Evolutionary conservation across 1,139 yeast species (phyloP), one percentile per base, ranked within the genome.

Genomic region (Kluyveromyces marxianus): DNA sequence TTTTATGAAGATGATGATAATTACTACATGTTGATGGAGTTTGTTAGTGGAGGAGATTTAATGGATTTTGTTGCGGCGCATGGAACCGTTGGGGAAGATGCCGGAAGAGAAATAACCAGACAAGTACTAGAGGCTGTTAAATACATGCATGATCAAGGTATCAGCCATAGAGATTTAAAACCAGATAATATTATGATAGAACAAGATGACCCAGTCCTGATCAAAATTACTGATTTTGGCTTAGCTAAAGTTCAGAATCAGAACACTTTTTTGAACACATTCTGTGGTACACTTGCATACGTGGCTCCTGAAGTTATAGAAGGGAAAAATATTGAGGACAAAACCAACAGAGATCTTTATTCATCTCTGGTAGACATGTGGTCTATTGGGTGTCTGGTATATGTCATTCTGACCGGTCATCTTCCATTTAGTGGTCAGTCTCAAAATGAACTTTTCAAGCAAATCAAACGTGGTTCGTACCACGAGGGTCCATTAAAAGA

Each of bases 31-130:
- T 90, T 92, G 3, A 90, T 92, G 97, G 98, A 92, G 60, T 83
- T 83, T 56, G 94, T 92, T 24, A 83, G 95, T 0, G 97, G 97
- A 7, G 98, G 98, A n/a, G 98, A 92, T 63, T 69, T 92, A 49
- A 92, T 92, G 98, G 97, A 70, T 67, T 89, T 87, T 67, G 95
- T 90, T 2, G 92, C 95, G 0, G 87, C 90, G 2, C 84, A 86
- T 64, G 97, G 97, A 1, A 79, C 94, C 3, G 85, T 90, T 35
- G 89, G 94, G 24, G 98, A 90, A 64, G 89, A 81, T 44, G 95
- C 95, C 2, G 84, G 92, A 4, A 81, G 84, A 54, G 96, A 86
- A 47, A 86, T 92, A 25, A 76, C 95, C 1, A 77, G 78, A 53
- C 98, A 92, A 64, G 81, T 92, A 3, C 67, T 92, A 37, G 79